phyloP scores from a whole-genome alignment of 352 stramenopile species.

The Thraustochytrium striatum region DNA sequence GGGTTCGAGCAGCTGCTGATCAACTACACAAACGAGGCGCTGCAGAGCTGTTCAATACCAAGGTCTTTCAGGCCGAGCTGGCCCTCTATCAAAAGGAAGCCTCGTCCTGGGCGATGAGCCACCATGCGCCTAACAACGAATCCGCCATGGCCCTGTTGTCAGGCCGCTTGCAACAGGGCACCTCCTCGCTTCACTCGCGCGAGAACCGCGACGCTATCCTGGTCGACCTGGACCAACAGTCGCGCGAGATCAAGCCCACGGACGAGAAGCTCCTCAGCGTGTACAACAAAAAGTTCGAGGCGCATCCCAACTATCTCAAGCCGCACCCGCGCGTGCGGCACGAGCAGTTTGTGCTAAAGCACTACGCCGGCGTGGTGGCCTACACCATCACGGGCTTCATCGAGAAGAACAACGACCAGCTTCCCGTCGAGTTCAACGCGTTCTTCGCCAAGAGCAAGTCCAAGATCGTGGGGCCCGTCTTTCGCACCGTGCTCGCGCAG shows the following conservation, averaged over 20 bases:
- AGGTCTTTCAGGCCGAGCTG: slow-evolving; percentile 76
- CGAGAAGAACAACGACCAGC: slow-evolving; percentile 83
- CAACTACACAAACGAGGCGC: slow-evolving; percentile 77
- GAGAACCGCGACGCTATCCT: slow-evolving; percentile 74
- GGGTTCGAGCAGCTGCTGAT: slow-evolving; percentile 80
- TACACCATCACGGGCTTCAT: slow-evolving; percentile 80
- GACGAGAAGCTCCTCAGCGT: neutral
- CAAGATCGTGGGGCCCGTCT: slow-evolving; percentile 52
- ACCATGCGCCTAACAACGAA: neutral
- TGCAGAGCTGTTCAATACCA: slow-evolving; percentile 80
- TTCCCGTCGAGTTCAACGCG: slow-evolving; percentile 67
- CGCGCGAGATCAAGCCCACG: neutral
- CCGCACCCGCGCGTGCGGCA: neutral
- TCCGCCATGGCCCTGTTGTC: slow-evolving; percentile 66
- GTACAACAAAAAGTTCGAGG: neutral
- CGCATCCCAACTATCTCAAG: neutral
- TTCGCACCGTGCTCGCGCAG: neutral
- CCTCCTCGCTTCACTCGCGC: neutral
- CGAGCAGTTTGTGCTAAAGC: slow-evolving; percentile 73
- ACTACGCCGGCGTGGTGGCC: slow-evolving; percentile 75
- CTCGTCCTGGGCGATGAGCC: slow-evolving; percentile 61
- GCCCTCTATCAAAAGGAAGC: slow-evolving; percentile 71
- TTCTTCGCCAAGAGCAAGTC: slow-evolving; percentile 66
- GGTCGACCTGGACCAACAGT: slow-evolving; percentile 57
- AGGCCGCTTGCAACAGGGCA: slow-evolving; percentile 63